Base-by-base conservation (phyloP, 352 stramenopile genomes). In the Globisporangium canariense region DNA sequence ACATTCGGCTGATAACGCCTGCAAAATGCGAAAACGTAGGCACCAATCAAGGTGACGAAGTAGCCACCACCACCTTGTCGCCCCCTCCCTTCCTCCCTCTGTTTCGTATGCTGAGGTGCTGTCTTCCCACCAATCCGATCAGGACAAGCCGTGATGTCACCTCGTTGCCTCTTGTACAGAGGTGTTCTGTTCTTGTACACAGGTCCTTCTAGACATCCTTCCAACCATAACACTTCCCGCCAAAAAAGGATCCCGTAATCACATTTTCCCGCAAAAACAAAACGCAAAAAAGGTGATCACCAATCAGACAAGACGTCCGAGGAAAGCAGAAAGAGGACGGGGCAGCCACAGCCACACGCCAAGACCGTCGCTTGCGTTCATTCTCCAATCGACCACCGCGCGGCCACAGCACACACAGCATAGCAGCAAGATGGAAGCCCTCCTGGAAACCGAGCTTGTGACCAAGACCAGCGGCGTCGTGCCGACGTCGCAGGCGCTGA, bases 371-470 rank as follows among this genome's bases (percentile, higher is more conserved):
- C 13, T 16, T 38, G 5, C 22, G 51, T 62, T 65, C 22, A 63
- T 63, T 65, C 22, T 53, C 22, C 22, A 53, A 71, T 73, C 75
- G 73, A 73, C 55, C 53, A 9, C 20, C 32, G 63, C 67, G 46
- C 51, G 50, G 52, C 25, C 22, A 22, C 47, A 56, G 30, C 16
- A n/a, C 32, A 18, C 34, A 52, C 18, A 38, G 41, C 46, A 62
- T 38, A 13, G n/a, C 32, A 11, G 25, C 64, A 70, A 51, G 34
- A 92, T 92, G 83, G 83, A 92, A 56, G 71, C 70, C n/a, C 74
- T 92, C 28, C 56, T 94, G 38, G 70, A 88, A 52, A 84, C 80
- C 61, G 72, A 93, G 56, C 65, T 94, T 52, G 67, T 86, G 65
- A 90, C 80, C 60, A 90, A 91, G 74, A 76, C 71, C 46, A 73